Evolutionary conservation across 441 rosid genomes (phyloP), one percentile per base, ranked within the genome.

Genomic region (Corymbia calophylla): DNA sequence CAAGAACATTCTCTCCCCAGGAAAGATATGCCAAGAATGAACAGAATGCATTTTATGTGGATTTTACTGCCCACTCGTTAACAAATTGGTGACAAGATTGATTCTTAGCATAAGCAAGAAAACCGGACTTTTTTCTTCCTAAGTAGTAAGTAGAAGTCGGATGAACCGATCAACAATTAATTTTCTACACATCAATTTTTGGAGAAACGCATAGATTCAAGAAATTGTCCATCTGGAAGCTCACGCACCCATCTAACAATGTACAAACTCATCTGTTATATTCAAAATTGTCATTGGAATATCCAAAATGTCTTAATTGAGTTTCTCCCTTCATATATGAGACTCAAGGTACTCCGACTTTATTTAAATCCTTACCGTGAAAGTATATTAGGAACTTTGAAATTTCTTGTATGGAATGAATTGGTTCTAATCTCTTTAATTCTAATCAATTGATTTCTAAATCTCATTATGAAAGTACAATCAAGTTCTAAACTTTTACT

Each of bases 231-330:
- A n/a, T 64, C n/a, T 64, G n/a, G 70, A 64, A 64, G n/a, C 70
- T 64, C 5, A 14, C 0, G 9, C 70, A 0, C 32, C 70, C 1
- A 0, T 62, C 19, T 53, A 62, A 62, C 70, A 62, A 16, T 0
- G 70, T 3, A 14, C 70, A 64, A n/a, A 64, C 5, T 14, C 70
- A 64, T 64, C 70, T 29, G 14, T 64, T 64, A 14, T 64, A 29
- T 64, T n/a, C 19, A 14, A 62, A 62, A 29, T 62, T 62, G 70
- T 62, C 9, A 29, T 14, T 62, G 70, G 18, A 29, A 29, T 62
- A 6, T 62, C 5, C 70, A 29, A 29, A 62, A 13, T 64, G 70
- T 64, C 70, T 64, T n/a, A n/a, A 64, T n/a, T 64, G 70, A n/a
- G 70, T 6, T n/a, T n/a, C 35, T 7, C 70, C 70, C 0, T 29